phyloP scores from a whole-genome alignment of 805 yeast genomes.

The Monosporozyma solicola region DNA sequence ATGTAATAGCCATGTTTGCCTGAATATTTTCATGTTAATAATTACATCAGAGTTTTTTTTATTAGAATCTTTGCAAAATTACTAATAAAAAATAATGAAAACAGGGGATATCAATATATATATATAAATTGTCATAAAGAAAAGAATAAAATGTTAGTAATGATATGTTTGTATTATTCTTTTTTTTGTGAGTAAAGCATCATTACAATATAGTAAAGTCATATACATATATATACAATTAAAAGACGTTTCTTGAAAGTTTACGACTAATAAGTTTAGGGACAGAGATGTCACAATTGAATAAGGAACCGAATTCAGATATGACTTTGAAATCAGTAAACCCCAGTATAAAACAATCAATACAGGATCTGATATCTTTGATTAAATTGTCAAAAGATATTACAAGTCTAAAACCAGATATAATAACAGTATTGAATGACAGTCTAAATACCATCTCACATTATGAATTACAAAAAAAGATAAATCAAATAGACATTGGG shows the following conservation, averaged over 20 bases:
- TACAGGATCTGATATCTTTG: neutral
- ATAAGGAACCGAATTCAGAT: neutral
- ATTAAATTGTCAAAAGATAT: neutral
- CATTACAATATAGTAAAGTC: too few species aligned
- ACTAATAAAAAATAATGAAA: neutral
- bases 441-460: conserved; percentile 25
- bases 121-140: neutral
- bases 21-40: neutral
- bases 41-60: neutral
- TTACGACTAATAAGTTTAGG: neutral
- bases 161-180: too few species aligned
- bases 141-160: neutral
- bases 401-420: neutral
- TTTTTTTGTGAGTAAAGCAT: too few species aligned
- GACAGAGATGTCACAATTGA: neutral
- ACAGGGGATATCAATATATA: neutral
- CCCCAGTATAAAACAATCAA: neutral
- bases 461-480: conserved; percentile 27
- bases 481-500: conserved; percentile 16
- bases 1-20: neutral
- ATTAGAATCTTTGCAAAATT: too few species aligned
- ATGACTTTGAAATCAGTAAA: neutral
- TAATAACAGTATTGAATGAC: conserved; percentile 20
- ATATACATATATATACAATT: too few species aligned
- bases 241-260: too few species aligned